phyloP scores from a whole-genome alignment of 257 asterid genomes.

The Solanum chmielewskii region DNA sequence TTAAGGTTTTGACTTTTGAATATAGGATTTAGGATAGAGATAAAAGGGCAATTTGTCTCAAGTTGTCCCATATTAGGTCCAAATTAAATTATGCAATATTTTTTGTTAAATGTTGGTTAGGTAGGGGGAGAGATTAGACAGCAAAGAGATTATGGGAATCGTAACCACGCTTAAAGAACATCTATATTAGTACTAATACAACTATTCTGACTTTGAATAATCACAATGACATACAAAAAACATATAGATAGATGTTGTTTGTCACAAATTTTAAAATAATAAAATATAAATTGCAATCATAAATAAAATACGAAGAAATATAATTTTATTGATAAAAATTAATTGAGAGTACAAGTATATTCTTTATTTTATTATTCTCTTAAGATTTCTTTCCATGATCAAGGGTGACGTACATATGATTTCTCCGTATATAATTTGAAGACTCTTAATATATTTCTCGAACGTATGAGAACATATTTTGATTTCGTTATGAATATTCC shows the following conservation, averaged over 20 bases:
- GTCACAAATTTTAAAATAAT: too few relatives aligned
- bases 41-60: neutral
- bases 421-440: neutral
- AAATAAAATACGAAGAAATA: too few relatives aligned
- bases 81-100: neutral
- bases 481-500: neutral
- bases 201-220: neutral
- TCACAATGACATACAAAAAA: neutral
- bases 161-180: neutral
- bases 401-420: neutral
- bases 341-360: neutral
- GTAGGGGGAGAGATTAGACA: neutral
- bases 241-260: neutral
- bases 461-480: too few relatives aligned
- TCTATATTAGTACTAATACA: neutral
- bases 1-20: neutral
- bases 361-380: neutral
- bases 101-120: neutral
- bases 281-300: too few relatives aligned
- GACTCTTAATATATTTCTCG: neutral
- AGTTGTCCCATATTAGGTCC: neutral
- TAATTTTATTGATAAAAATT: neutral
- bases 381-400: too few relatives aligned
- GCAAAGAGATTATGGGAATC: neutral
- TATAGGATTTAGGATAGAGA: neutral